phyloP scores from a whole-genome alignment of 2,329 filamentous ascomycete genomes.

The Xylariaceae sp. region DNA sequence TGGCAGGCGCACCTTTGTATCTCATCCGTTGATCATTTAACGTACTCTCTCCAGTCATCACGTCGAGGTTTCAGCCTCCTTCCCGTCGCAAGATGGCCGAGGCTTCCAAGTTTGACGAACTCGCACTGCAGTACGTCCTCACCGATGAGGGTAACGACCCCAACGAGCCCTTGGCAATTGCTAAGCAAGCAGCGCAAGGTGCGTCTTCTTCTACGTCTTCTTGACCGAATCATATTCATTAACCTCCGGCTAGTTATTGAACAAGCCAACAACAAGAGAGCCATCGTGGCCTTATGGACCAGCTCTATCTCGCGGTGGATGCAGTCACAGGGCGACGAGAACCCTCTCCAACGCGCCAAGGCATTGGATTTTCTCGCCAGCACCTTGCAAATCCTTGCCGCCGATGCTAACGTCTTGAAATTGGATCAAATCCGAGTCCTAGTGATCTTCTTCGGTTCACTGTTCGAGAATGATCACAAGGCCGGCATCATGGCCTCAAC shows the following conservation, averaged over 20 bases:
- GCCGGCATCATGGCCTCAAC: constrained; percentile 53
- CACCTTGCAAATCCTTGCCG: constrained; percentile 46
- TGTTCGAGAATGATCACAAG: constrained; percentile 56
- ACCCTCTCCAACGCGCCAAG: constrained; percentile 49
- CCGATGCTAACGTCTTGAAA: constrained; percentile 35
- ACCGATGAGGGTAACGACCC: constrained; percentile 40
- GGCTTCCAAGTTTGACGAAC: constrained; percentile 41
- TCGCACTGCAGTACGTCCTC: constrained; percentile 51
- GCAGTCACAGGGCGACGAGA: constrained; percentile 37
- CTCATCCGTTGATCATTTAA: neutral
- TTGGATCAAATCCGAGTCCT: constrained; percentile 48
- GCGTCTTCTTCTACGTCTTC: neutral
- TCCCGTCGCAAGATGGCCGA: constrained; percentile 42
- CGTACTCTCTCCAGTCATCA: neutral
- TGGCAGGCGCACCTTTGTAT: neutral
- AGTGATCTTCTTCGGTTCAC: constrained; percentile 51
- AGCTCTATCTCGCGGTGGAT: constrained; percentile 53
- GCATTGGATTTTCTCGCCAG: constrained; percentile 53
- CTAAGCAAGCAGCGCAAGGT: constrained; percentile 40
- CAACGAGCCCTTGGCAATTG: constrained; percentile 33
- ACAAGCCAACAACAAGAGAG: constrained; percentile 38
- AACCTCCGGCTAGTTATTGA: constrained; percentile 40
- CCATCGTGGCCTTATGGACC: constrained; percentile 50
- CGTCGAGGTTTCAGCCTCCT: neutral
- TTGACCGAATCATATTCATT: neutral